A percentile compares a stretch with the other conserved stretches of the same genome.
phyloP scores from a whole-genome alignment of 2,329 filamentous ascomycete species.

The Pseudogymnoascus sp. region DNA sequence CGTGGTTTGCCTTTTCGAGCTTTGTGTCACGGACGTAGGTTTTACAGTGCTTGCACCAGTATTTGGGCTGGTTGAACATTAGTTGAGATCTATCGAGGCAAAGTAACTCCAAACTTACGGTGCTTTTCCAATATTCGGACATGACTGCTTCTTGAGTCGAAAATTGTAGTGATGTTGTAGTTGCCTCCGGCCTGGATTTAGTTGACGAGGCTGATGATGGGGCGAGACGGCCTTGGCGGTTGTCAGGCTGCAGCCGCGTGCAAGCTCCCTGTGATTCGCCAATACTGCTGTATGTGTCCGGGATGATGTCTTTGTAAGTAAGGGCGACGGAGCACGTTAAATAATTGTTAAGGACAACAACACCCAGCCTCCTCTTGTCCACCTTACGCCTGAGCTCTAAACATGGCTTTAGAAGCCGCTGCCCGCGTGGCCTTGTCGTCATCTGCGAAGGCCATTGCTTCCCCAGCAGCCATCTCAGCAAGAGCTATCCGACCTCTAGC shows the following conservation, averaged over 20 bases:
- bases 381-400: conserved; percentile 2
- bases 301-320: conserved; percentile 2
- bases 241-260: conserved; percentile 6
- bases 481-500: conserved; percentile 16
- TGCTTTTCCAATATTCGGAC: conserved; percentile 99
- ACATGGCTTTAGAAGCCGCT: conserved; percentile 11
- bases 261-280: conserved; percentile 5
- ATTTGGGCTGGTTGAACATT: conserved; percentile 53
- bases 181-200: background rate
- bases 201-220: conserved; percentile 6
- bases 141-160: conserved; percentile 39
- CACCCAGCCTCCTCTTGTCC: background rate
- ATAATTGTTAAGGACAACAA: conserved; percentile 4
- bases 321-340: background rate
- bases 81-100: conserved; percentile 10
- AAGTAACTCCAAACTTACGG: conserved; percentile 37
- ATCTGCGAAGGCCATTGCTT: conserved; percentile 14
- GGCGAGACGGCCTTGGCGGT: background rate
- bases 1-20: conserved; percentile 82
- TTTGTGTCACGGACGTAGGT: conserved; percentile 86
- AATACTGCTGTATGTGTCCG: background rate
- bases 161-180: background rate
- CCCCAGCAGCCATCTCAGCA: conserved; percentile 14
- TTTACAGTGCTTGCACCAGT: conserved; percentile 97
- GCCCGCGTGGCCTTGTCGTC: conserved; percentile 19